A percentile compares a stretch with the other conserved stretches of the same genome.
Conservation (phyloP, 148 eudicot species). For the Euryodendron excelsum region DNA sequence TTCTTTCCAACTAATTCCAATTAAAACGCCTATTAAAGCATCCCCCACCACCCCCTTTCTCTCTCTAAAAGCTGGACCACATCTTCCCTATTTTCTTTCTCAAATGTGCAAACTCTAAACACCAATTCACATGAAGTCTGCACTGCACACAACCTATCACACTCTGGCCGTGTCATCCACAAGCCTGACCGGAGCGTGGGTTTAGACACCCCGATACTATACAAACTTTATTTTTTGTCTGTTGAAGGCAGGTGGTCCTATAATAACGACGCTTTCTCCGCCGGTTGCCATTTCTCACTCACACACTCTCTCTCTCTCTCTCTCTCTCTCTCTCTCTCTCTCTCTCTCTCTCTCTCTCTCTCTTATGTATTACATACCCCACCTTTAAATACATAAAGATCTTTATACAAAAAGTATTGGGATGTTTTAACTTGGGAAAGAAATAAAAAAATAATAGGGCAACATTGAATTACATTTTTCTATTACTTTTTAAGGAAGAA, state of each 20-base stretch:
- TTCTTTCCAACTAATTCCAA: conserved; percentile 60
- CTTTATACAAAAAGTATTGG: too few species aligned
- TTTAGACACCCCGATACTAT: neutral
- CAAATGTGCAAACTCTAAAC: conserved; percentile 4
- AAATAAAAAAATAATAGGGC: too few species aligned
- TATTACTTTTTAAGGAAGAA: too few species aligned
- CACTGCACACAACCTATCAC: neutral
- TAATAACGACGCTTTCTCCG: conserved; percentile 15
- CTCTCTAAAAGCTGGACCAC: conserved; percentile 32
- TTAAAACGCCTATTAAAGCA: conserved; percentile 39
- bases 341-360: too few species aligned
- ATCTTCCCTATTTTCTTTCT: conserved; percentile 9
- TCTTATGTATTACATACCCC: too few species aligned
- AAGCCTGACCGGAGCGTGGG: neutral
- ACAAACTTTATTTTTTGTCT: conserved; percentile 21
- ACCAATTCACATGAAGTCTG: neutral
- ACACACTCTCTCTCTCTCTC: neutral
- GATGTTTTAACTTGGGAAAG: too few species aligned
- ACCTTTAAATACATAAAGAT: too few species aligned
- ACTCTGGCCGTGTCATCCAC: neutral
- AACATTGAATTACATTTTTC: too few species aligned
- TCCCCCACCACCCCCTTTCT: conserved; percentile 6
- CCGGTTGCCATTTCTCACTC: too few species aligned
- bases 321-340: too few species aligned
- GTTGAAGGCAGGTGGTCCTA: conserved; percentile 37